Evolutionary conservation across 257 asterid genomes (phyloP).

Genomic region (Coffea eugenioides): DNA sequence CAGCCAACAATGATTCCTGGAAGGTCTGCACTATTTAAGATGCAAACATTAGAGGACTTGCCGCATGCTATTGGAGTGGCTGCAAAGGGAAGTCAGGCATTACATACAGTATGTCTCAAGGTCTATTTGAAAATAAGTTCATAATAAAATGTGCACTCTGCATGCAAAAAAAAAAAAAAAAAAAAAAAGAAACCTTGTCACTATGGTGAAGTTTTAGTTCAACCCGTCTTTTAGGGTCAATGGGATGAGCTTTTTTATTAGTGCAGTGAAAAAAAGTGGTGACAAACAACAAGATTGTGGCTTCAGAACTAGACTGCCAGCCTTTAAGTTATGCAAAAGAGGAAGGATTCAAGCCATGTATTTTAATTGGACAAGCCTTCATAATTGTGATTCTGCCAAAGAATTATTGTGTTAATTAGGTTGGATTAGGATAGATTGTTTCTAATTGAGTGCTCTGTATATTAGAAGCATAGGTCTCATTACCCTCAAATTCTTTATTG

Average conservation of each 20-base stretch:
- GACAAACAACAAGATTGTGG: neutral
- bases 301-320: neutral
- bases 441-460: too few relatives aligned
- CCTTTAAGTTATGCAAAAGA: neutral
- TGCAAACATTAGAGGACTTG: conserved; percentile 4
- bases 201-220: neutral
- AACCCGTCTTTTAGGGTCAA: neutral
- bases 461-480: too few relatives aligned
- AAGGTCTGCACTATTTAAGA: conserved; percentile 62
- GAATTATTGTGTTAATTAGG: too few relatives aligned
- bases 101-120: neutral
- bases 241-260: neutral
- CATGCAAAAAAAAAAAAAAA: neutral
- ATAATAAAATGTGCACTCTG: neutral
- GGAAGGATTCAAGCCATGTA: neutral
- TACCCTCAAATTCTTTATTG: too few relatives aligned
- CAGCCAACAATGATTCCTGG: conserved; percentile 85
- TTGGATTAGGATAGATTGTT: too few relatives aligned
- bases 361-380: too few relatives aligned
- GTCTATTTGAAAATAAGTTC: neutral
- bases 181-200: neutral
- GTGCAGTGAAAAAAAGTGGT: neutral
- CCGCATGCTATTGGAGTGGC: neutral
- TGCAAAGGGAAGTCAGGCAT: neutral
- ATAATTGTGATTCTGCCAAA: too few relatives aligned